phyloP scores from a whole-genome alignment of 805 yeast genomes.

The Kodamaea neixiangensis region DNA sequence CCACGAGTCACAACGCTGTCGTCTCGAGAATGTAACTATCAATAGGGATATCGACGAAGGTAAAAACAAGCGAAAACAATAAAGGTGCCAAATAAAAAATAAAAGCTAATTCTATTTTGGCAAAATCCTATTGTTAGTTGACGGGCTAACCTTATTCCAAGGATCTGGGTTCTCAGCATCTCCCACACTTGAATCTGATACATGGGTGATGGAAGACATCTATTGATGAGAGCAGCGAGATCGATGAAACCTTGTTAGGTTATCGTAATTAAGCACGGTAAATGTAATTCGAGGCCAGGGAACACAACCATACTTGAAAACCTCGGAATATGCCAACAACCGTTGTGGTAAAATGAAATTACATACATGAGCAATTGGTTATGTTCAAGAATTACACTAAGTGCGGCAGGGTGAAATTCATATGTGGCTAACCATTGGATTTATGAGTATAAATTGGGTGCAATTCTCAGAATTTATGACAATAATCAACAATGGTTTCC shows the following conservation, averaged over 20 bases:
- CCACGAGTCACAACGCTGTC: neutral
- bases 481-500: constrained; percentile 6
- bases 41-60: neutral
- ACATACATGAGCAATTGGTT: neutral
- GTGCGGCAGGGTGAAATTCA: neutral
- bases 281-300: neutral
- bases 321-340: neutral
- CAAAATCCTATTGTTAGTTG: neutral
- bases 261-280: neutral
- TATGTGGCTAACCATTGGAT: neutral
- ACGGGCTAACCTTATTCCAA: neutral
- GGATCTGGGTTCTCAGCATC: neutral
- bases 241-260: too few relatives aligned
- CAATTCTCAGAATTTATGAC: neutral
- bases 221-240: too few relatives aligned
- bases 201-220: too few relatives aligned
- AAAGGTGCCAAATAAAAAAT: neutral
- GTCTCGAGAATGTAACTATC: neutral
- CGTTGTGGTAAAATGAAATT: neutral
- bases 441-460: neutral
- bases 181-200: neutral
- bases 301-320: neutral
- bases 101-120: neutral
- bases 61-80: neutral
- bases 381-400: neutral